Evolutionary conservation across 129 eudicot genomes (phyloP).

Genomic region (Centrapalus pauciflorus): DNA sequence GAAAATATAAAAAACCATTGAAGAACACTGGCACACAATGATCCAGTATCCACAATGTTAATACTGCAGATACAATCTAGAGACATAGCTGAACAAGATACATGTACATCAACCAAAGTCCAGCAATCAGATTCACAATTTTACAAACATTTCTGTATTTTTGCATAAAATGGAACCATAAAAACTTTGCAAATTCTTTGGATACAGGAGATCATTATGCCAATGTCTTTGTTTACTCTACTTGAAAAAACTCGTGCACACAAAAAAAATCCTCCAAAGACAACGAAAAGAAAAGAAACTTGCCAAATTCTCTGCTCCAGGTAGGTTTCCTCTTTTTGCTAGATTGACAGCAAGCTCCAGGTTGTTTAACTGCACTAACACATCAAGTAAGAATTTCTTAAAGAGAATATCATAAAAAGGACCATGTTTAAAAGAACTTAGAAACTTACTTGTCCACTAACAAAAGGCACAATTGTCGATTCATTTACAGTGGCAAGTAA

Average conservation of each 20-base stretch:
- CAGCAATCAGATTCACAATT: background rate
- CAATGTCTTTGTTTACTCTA: background rate
- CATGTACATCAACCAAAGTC: background rate
- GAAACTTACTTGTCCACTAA: constrained; percentile 82
- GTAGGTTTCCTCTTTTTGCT: constrained; percentile 92
- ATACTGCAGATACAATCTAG: background rate
- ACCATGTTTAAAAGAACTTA: background rate
- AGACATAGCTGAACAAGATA: background rate
- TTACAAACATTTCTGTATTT: background rate
- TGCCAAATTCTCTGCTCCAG: constrained; percentile 99
- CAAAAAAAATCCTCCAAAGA: background rate
- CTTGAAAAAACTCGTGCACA: background rate
- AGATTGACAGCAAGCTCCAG: constrained; percentile 98
- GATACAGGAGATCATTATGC: background rate
- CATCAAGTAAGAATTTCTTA: background rate
- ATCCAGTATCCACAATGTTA: background rate
- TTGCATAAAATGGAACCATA: background rate
- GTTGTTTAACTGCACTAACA: constrained; percentile 69
- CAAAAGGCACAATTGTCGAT: constrained; percentile 83
- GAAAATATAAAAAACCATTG: background rate
- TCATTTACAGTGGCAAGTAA: constrained; percentile 93
- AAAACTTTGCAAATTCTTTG: too few relatives aligned
- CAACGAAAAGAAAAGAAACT: background rate
- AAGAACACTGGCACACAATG: background rate
- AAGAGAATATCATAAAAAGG: background rate